phyloP scores from a whole-genome alignment of 768 basidiomycete species.

The Pholiota conissans region DNA sequence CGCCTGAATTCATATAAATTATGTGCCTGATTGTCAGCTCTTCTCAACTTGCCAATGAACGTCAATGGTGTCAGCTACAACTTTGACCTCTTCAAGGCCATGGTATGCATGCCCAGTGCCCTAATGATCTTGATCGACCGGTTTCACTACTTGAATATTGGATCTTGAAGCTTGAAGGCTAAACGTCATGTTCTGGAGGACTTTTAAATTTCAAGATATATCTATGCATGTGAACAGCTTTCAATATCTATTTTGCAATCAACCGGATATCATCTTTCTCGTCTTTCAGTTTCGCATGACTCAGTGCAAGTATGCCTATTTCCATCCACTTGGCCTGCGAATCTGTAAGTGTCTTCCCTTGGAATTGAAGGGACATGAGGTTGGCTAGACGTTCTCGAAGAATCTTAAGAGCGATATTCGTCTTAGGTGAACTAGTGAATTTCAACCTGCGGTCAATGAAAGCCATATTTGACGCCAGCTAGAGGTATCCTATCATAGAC shows the following conservation, averaged over 20 bases:
- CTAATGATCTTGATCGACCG: no score
- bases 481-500: constrained; percentile 2
- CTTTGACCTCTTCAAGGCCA: no score
- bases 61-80: no score
- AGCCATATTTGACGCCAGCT: constrained; percentile 74
- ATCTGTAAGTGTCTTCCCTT: constrained; percentile 56
- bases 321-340: constrained; percentile 74
- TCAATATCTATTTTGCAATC: background rate
- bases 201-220: no score
- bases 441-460: constrained; percentile 86
- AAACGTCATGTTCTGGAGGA: background rate
- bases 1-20: no score
- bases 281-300: constrained; percentile 45
- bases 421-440: constrained; percentile 67
- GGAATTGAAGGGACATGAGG: constrained; percentile 67
- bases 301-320: constrained; percentile 60
- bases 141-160: no score
- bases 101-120: no score
- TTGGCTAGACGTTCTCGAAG: constrained; percentile 64
- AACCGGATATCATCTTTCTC: constrained; percentile 22
- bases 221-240: background rate
- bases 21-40: no score
- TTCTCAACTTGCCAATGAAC: no score
- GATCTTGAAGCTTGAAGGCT: no score
- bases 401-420: constrained; percentile 77